A percentile compares a stretch with the other conserved stretches of the same genome.
phyloP scores from a whole-genome alignment of 176 grass and related monocot genomes.

The Chrysopogon serrulatus region DNA sequence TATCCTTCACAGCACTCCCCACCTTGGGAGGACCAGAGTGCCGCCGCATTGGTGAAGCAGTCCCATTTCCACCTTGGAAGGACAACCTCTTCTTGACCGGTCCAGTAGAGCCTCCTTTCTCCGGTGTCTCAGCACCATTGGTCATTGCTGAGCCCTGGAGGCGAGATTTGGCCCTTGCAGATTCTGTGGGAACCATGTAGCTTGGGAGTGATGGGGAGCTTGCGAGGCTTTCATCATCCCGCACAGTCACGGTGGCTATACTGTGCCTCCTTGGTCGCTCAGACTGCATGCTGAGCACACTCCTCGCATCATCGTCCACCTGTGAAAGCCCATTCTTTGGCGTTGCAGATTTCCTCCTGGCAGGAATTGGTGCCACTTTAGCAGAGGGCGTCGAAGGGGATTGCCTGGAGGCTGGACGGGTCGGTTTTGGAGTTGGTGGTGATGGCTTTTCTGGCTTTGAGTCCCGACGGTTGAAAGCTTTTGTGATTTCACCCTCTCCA shows the following conservation, averaged over 20 bases:
- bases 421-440: slow-evolving; percentile 44
- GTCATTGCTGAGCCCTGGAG: slow-evolving; percentile 43
- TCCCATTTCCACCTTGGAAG: slow-evolving; percentile 51
- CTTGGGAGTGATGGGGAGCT: slow-evolving; percentile 69
- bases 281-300: slow-evolving; percentile 60
- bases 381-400: slow-evolving; percentile 54
- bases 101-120: slow-evolving; percentile 42
- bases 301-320: slow-evolving; percentile 60
- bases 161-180: slow-evolving; percentile 73
- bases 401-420: slow-evolving; percentile 37
- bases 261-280: slow-evolving; percentile 79
- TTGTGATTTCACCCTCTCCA: slow-evolving; percentile 86
- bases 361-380: slow-evolving; percentile 37
- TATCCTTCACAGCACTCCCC: slow-evolving; percentile 45
- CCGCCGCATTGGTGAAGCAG: slow-evolving; percentile 49
- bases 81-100: slow-evolving; percentile 78
- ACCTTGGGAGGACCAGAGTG: slow-evolving; percentile 91
- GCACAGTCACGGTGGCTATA: slow-evolving; percentile 48
- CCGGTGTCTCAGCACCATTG: slow-evolving; percentile 47
- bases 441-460: slow-evolving; percentile 53
- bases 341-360: slow-evolving; percentile 52
- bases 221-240: slow-evolving; percentile 67
- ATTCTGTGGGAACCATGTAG: slow-evolving; percentile 90
- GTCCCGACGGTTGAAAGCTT: slow-evolving; percentile 73
- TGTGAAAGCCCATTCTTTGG: slow-evolving; percentile 47